Evolutionary conservation across 768 basidiomycete genomes (phyloP), one percentile per base, ranked within the genome.

Genomic region (Tephrocybe sp.): DNA sequence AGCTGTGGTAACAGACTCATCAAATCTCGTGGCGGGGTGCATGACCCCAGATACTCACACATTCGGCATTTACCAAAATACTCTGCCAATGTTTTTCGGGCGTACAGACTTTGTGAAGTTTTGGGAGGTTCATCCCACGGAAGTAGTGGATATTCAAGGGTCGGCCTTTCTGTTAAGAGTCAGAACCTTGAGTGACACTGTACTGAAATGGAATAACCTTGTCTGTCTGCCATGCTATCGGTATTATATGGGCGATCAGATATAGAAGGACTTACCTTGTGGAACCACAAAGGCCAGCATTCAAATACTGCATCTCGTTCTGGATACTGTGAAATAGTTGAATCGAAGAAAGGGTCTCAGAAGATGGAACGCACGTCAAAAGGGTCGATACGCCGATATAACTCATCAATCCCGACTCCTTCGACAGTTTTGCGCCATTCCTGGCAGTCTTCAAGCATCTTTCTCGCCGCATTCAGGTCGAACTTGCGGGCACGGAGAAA

Each of bases 211-310:
- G 8, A 23, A 39, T 15, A 46, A 84, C 85, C 76, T 87, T 89
- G 68, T 90, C 87, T 42, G 81, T 85, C 83, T 87, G 54, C 30
- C 3, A n/a, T 18, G 38, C 15, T 14, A 54, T 7, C 14, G 21
- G 9, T 41, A 37, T 14, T 8, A 49, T 32, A 32, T n/a, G n/a
- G n/a, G n/a, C n/a, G n/a, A 37, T 10, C 8, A n/a, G 25, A 11
- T 39, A 11, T 6, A 17, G 23, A 26, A 24, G 32, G 18, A 56
- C 76, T 25, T 45, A 81, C 86, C 72, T 88, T 89, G 65, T 90
- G 88, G 58, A 86, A 89, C 72, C 79, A 88, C 73, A 89, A 79
- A 3, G 86, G 86, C 88, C 88, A 90, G 55, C 79, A 83, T 46
- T 86, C 80, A 56, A 88, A 88, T 6, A 90, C 80, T 1, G 77